Evolutionary conservation across 225 moss, liverwort and hornwort genomes (phyloP).

Genomic region (Bryoerythrophyllum caledonicum): DNA sequence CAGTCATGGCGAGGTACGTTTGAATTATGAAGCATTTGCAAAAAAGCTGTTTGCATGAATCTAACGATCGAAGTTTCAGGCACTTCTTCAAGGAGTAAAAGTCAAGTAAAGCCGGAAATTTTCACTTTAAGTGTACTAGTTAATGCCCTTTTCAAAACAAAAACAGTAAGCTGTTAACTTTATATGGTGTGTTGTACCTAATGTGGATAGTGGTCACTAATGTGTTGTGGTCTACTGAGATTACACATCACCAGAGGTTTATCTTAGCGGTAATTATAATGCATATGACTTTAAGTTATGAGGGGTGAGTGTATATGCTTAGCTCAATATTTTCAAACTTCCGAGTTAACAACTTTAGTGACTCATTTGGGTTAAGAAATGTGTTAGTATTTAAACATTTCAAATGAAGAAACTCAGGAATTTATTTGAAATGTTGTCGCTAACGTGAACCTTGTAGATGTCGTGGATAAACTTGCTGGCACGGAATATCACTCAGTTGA

Average conservation of each 20-base stretch:
- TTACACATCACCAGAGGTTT: too few species aligned
- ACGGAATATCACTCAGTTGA: slow-evolving; percentile 12
- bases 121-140: background rate
- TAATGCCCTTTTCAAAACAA: background rate
- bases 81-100: background rate
- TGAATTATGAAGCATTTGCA: background rate
- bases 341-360: too few species aligned
- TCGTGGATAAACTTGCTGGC: background rate
- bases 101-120: background rate
- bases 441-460: background rate
- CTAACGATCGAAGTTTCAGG: background rate
- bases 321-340: too few species aligned
- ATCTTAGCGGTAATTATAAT: too few species aligned
- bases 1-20: background rate
- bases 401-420: background rate
- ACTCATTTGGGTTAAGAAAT: background rate
- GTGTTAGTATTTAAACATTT: background rate
- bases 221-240: too few species aligned
- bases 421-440: background rate
- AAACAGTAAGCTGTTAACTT: background rate
- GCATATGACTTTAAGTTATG: too few species aligned
- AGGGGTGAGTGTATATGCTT: too few species aligned
- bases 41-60: background rate
- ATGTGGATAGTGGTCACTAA: too few species aligned
- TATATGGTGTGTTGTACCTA: too few species aligned